Evolutionary conservation across 768 basidiomycete genomes (phyloP).

Genomic region (Leccinellum luteum): DNA sequence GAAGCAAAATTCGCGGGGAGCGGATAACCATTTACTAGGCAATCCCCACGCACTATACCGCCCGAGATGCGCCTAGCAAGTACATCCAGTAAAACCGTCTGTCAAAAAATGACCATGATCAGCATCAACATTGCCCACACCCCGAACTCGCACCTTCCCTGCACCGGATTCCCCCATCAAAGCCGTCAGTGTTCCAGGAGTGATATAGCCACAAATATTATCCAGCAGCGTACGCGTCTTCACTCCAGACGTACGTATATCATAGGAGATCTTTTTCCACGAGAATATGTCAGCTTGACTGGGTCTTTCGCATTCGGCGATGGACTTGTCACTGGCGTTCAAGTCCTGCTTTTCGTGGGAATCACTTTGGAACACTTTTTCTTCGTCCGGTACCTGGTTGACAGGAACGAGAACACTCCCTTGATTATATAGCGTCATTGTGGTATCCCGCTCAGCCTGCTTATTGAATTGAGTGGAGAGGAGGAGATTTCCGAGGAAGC

Average conservation of each 20-base stretch:
- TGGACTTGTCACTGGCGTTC: neutral
- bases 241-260: constrained; percentile 42
- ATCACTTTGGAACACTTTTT: neutral
- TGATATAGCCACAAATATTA: constrained; percentile 47
- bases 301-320: constrained; percentile 14
- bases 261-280: constrained; percentile 71
- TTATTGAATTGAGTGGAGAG: constrained; percentile 35
- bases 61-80: constrained; percentile 47
- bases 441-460: constrained; percentile 29
- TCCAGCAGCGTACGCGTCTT: constrained; percentile 43
- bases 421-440: constrained; percentile 26
- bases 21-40: constrained; percentile 52
- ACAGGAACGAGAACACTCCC: neutral
- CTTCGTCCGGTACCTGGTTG: constrained; percentile 16
- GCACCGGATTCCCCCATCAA: constrained; percentile 46
- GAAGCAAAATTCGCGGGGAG: constrained; percentile 59
- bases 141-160: constrained; percentile 20
- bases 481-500: constrained; percentile 37
- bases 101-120: neutral
- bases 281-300: constrained; percentile 61
- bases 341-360: neutral
- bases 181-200: constrained; percentile 50
- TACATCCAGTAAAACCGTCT: constrained; percentile 61
- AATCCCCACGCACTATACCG: constrained; percentile 50
- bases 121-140: neutral